phyloP scores from a whole-genome alignment of 1,139 yeast species.

The Yamadazyma taylorii region DNA sequence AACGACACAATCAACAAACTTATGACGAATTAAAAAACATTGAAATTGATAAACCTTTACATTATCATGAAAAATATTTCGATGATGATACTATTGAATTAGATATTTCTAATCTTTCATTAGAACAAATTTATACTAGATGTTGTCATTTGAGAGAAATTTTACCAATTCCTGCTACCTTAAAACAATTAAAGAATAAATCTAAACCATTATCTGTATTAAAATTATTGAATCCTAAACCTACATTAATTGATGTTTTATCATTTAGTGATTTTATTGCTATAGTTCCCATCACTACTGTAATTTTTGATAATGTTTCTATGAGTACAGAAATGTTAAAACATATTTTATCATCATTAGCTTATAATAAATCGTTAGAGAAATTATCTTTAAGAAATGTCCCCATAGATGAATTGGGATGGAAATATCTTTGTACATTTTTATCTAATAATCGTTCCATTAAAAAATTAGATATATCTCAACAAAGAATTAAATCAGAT shows the following conservation, averaged over 20 bases:
- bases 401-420: conserved; percentile 65
- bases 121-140: conserved; percentile 80
- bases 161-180: conserved; percentile 86
- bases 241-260: conserved; percentile 83
- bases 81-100: conserved; percentile 23
- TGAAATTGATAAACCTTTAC: conserved; percentile 59
- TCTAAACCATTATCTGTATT: conserved; percentile 72
- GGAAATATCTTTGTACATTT: conserved; percentile 76
- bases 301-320: conserved; percentile 80
- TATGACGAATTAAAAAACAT: conserved; percentile 21
- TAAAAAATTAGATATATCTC: conserved; percentile 75
- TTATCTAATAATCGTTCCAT: conserved; percentile 57
- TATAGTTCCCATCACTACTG: conserved; percentile 75
- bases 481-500: conserved; percentile 62
- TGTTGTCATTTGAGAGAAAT: conserved; percentile 94
- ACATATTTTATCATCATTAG: conserved; percentile 63
- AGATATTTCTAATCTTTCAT: conserved; percentile 32
- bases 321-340: conserved; percentile 80
- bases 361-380: conserved; percentile 57
- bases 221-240: conserved; percentile 83
- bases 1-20: conserved; percentile 23
- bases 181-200: conserved; percentile 79
- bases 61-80: conserved; percentile 66
- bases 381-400: conserved; percentile 80
- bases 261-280: conserved; percentile 88